These are phyloP conservation scores for Beverwykella pulmonaria DNA, from an alignment of 495 filamentous ascomycete species.

Conservation along the genomic window DNA sequence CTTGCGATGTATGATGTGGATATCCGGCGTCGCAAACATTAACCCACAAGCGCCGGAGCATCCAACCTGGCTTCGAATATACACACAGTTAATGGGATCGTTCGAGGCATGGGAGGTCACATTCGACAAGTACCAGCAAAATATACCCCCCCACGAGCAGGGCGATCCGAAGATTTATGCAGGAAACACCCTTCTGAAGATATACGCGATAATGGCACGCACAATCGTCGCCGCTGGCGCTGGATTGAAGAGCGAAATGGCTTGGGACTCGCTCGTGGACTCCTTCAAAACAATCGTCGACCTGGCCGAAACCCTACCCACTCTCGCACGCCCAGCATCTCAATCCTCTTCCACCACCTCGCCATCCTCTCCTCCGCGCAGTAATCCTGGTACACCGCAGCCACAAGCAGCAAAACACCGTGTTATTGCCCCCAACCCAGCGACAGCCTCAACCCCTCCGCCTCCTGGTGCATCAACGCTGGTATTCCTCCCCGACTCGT, in stretches of 20 bases:
- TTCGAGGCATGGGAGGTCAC: constrained; percentile 23
- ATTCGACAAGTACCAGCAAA: constrained; percentile 33
- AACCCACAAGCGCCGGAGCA: constrained; percentile 21
- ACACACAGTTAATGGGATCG: constrained; percentile 21
- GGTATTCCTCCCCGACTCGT: constrained; percentile 12
- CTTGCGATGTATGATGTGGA: constrained; percentile 38
- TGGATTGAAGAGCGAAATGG: constrained; percentile 19
- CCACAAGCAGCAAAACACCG: constrained; percentile 18
- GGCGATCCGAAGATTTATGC: constrained; percentile 34
- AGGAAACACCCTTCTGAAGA: constrained; percentile 36
- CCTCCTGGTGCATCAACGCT: constrained; percentile 2
- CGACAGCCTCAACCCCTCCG: constrained; percentile 2
- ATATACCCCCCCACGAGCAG: constrained; percentile 18
- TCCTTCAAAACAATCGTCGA: constrained; percentile 35
- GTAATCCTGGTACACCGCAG: background rate
- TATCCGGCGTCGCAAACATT: constrained; percentile 30
- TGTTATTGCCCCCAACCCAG: constrained; percentile 24
- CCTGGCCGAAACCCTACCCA: constrained; percentile 32
- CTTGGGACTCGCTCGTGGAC: constrained; percentile 27
- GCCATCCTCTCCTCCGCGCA: constrained; percentile 20
- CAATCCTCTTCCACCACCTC: constrained; percentile 7
- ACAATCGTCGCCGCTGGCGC: constrained; percentile 22
- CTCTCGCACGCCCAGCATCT: constrained; percentile 11
- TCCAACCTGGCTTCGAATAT: constrained; percentile 21
- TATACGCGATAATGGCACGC: constrained; percentile 25